A percentile compares a stretch with the other conserved stretches of the same genome.
Conservation (phyloP, 768 basidiomycete species). For the Mycena rosella region DNA sequence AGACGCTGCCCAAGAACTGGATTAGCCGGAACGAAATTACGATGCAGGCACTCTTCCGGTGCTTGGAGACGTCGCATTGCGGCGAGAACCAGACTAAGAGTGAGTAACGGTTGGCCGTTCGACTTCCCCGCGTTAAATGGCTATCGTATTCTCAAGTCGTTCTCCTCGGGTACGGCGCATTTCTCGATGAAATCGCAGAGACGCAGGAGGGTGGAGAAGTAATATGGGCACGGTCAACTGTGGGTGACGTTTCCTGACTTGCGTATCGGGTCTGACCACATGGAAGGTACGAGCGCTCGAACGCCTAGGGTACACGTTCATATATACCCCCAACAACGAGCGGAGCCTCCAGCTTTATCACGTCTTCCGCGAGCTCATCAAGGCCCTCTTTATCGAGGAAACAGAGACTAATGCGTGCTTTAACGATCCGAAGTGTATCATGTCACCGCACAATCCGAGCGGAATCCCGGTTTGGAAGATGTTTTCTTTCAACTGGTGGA, state of each 20-base stretch:
- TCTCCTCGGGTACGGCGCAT: slow-evolving; percentile 13
- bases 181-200: slow-evolving; percentile 42
- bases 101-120: background rate
- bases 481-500: slow-evolving; percentile 48
- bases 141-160: background rate
- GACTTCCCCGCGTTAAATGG: background rate
- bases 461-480: slow-evolving; percentile 56
- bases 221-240: slow-evolving; percentile 47
- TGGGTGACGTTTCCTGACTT: slow-evolving; percentile 26
- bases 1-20: too few species aligned
- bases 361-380: slow-evolving; percentile 50
- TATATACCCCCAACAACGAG: slow-evolving; percentile 33
- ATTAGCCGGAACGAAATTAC: too few species aligned
- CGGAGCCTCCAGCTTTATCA: slow-evolving; percentile 47
- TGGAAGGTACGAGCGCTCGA: slow-evolving; percentile 39
- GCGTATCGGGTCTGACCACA: background rate
- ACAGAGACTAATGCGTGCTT: background rate
- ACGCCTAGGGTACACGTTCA: slow-evolving; percentile 32
- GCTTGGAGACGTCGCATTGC: slow-evolving; percentile 39
- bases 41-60: too few species aligned
- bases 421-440: background rate
- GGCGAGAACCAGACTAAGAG: slow-evolving; percentile 48
- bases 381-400: slow-evolving; percentile 34
- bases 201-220: slow-evolving; percentile 46
- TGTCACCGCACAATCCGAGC: slow-evolving; percentile 38